Evolutionary conservation across 495 filamentous ascomycete genomes (phyloP), one percentile per base, ranked within the genome.

Genomic region (Penicillium desertorum): DNA sequence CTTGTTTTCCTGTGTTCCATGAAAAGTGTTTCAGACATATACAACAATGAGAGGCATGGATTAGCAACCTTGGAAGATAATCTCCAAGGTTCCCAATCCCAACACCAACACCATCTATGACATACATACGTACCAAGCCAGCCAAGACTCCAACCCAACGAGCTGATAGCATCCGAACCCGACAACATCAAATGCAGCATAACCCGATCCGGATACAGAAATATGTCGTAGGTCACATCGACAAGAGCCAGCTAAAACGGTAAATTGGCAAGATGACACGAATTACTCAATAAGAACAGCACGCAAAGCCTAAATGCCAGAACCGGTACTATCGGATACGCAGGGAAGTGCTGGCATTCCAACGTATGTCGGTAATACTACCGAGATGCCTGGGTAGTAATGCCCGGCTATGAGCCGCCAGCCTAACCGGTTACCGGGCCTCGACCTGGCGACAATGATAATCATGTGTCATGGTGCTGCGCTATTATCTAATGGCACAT

Each of bases 401-500:
- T 30, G 29, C 29, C 29, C 29, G 29, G 29, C 29, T 30, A 10
- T 11, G 9, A 30, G 29, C 29, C 29, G 9, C 8, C 29, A 7
- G 9, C 9, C 47, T 42, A 51, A 6, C 45, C 43, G 45, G 51
- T 27, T 37, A 49, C 52, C 50, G 44, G 59, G 65, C 62, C 65
- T 29, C 25, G 65, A 63, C 62, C 65, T 14, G 42, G 47, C 37
- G 32, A 10, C n/a, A 14, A 7, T 17, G 57, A 56, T 61, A 61
- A 57, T 65, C 49, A 68, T 68, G 65, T 68, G 65, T 68, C 62
- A 68, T 68, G 34, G 17, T 42, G 48, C 30, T 39, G 52, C 36
- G 50, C 59, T 56, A 68, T 68, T 68, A 68, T 51, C 46, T 68
- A 68, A 68, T 65, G 48, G 46, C 29, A 42, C 17, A 39, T 30